These are phyloP conservation scores for Podospora appendiculata DNA, from an alignment of 495 filamentous ascomycete genomes.

Conservation along the genomic window DNA sequence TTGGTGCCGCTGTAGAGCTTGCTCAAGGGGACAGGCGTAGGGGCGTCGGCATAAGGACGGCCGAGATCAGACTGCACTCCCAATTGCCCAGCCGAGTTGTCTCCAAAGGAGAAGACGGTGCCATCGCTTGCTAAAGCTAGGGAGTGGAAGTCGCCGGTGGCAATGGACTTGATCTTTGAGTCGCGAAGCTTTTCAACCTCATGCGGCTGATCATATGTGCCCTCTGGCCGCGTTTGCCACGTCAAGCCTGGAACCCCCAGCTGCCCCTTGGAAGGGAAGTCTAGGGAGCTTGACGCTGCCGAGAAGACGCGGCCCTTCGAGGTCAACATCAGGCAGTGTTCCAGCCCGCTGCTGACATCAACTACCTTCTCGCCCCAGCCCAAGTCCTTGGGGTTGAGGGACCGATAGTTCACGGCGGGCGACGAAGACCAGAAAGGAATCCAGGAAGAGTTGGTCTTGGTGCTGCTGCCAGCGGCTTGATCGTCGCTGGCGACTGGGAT, in stretches of 20 bases:
- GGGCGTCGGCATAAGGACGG: constrained; percentile 55
- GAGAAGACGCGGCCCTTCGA: constrained; percentile 79
- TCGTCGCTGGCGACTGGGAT: constrained; percentile 68
- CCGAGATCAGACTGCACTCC: constrained; percentile 62
- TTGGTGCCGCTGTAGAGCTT: constrained; percentile 61
- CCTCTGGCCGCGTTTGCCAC: constrained; percentile 69
- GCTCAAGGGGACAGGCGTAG: constrained; percentile 57
- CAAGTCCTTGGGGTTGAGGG: constrained; percentile 57
- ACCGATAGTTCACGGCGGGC: constrained; percentile 51
- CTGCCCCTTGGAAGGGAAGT: constrained; percentile 77
- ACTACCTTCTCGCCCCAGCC: constrained; percentile 67
- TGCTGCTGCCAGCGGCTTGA: constrained; percentile 52
- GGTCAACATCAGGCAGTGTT: constrained; percentile 84
- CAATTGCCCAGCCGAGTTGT: constrained; percentile 81
- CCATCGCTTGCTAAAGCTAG: constrained; percentile 67
- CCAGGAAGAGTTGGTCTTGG: constrained; percentile 55
- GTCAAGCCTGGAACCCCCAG: constrained; percentile 76
- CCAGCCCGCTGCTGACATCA: constrained; percentile 65
- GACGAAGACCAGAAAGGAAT: constrained; percentile 66
- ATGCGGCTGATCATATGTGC: constrained; percentile 71
- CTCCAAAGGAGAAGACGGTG: constrained; percentile 78
- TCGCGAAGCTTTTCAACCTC: constrained; percentile 51
- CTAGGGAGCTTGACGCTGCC: constrained; percentile 65
- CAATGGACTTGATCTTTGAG: constrained; percentile 56
- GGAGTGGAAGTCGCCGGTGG: constrained; percentile 82